Evolutionary conservation across 164 flowering plant genomes (phyloP).

Genomic region (Stephania cephalantha): DNA sequence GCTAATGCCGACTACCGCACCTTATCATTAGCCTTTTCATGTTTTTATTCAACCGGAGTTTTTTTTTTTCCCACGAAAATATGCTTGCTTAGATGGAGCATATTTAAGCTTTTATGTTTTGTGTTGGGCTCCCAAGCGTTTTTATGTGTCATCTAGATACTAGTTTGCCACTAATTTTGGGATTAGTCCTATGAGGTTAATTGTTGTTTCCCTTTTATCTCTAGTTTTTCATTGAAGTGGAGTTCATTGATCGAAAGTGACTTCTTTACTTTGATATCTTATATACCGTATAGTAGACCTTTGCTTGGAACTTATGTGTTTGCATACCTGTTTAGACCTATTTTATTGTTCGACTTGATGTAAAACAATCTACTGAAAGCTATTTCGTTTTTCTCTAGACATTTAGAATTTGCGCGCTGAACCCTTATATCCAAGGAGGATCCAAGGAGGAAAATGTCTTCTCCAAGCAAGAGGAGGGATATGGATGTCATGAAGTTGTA

Average conservation of each 20-base stretch:
- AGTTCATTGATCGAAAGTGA: neutral
- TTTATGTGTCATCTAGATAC: neutral
- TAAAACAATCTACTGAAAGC: neutral
- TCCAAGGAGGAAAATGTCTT: slow-evolving; percentile 31
- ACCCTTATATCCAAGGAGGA: neutral
- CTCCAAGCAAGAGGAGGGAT: slow-evolving; percentile 52
- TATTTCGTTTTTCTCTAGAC: slow-evolving; percentile 1
- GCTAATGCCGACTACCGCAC: neutral
- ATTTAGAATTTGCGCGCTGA: slow-evolving; percentile 9
- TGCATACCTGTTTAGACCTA: neutral
- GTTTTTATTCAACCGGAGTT: no score
- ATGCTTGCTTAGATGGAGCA: neutral
- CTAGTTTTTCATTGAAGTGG: slow-evolving; percentile 3
- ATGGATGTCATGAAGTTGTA: slow-evolving; percentile 56
- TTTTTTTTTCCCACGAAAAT: neutral
- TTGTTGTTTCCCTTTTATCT: neutral
- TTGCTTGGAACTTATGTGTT: neutral
- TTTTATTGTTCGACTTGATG: slow-evolving; percentile 2
- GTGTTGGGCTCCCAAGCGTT: neutral
- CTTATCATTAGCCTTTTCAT: neutral
- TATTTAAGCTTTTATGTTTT: no score
- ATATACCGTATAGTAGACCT: neutral
- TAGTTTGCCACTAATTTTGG: neutral
- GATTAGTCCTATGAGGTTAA: neutral
- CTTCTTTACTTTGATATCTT: neutral